Evolutionary conservation across 73 alveolate genomes (phyloP).

Genomic region (Effrenium voratum): DNA sequence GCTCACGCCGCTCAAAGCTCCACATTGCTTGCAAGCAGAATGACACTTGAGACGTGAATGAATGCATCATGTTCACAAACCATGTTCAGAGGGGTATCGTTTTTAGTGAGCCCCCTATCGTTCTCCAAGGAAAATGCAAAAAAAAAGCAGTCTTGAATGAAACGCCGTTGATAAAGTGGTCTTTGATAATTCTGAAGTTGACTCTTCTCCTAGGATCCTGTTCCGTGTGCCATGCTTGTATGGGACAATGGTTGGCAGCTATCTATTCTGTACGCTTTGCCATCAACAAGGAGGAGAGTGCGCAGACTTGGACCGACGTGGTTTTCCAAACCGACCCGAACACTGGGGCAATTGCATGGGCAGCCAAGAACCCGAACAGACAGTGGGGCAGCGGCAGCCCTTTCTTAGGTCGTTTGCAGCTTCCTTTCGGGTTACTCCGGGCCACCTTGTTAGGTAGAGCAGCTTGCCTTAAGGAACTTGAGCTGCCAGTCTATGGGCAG

Average conservation of each 20-base stretch:
- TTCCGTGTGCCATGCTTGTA: background rate
- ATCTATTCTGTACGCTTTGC: background rate
- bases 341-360: background rate
- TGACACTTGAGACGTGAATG: too few relatives aligned
- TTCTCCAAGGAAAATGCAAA: too few relatives aligned
- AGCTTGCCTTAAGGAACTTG: background rate
- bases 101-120: too few relatives aligned
- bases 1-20: too few relatives aligned
- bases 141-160: too few relatives aligned
- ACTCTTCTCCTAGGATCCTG: background rate
- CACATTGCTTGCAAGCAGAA: too few relatives aligned
- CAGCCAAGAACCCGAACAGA: slow-evolving; percentile 24
- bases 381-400: background rate
- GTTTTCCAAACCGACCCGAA: background rate
- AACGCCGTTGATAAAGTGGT: too few relatives aligned
- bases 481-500: background rate
- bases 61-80: too few relatives aligned
- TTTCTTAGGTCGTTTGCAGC: background rate
- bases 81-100: too few relatives aligned
- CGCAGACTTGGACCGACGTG: slow-evolving; percentile 7
- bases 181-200: too few relatives aligned
- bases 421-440: background rate
- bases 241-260: background rate
- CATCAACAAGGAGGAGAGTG: background rate
- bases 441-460: background rate